These are phyloP conservation scores for Talaromyces sp. DNA, from an alignment of 2,329 filamentous ascomycete species.

Conservation along the genomic window DNA sequence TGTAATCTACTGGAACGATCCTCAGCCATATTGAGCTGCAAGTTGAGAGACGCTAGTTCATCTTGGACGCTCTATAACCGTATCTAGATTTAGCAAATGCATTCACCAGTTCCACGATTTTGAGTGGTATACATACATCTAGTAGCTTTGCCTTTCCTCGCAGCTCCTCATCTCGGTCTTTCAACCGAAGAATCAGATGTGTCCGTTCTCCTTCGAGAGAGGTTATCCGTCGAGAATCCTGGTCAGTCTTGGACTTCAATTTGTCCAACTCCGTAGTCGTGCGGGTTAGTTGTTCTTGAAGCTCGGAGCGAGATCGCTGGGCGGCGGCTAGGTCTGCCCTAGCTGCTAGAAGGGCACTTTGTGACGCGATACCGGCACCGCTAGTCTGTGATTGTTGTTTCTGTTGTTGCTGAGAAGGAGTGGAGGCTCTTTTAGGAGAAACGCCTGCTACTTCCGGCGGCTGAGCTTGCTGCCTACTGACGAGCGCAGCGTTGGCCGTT, in stretches of 20 bases:
- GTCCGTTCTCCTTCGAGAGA: conserved; percentile 59
- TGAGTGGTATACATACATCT: conserved; percentile 51
- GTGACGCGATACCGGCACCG: conserved; percentile 9
- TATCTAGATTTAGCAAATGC: not conserved
- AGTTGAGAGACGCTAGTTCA: conserved; percentile 79
- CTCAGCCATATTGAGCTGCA: conserved; percentile 83
- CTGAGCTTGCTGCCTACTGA: conserved; percentile 22
- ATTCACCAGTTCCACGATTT: not conserved
- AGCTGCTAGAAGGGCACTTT: conserved; percentile 29
- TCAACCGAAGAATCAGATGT: conserved; percentile 60
- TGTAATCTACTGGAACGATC: conserved; percentile 66
- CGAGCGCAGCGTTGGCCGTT: conserved; percentile 40
- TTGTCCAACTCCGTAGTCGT: conserved; percentile 60
- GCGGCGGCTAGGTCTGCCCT: conserved; percentile 70
- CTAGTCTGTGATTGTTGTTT: not conserved
- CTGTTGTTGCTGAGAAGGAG: conserved; percentile 12
- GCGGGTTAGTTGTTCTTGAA: conserved; percentile 59
- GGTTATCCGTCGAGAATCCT: conserved; percentile 58
- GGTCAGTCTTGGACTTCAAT: conserved; percentile 55
- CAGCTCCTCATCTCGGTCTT: conserved; percentile 80
- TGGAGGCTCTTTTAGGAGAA: conserved; percentile 24
- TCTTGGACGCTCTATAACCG: conserved; percentile 69
- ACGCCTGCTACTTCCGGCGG: conserved; percentile 25
- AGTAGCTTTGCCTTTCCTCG: conserved; percentile 76
- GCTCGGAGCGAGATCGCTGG: conserved; percentile 64